phyloP scores from a whole-genome alignment of 73 alveolate genomes.

The Durusdinium trenchii region DNA sequence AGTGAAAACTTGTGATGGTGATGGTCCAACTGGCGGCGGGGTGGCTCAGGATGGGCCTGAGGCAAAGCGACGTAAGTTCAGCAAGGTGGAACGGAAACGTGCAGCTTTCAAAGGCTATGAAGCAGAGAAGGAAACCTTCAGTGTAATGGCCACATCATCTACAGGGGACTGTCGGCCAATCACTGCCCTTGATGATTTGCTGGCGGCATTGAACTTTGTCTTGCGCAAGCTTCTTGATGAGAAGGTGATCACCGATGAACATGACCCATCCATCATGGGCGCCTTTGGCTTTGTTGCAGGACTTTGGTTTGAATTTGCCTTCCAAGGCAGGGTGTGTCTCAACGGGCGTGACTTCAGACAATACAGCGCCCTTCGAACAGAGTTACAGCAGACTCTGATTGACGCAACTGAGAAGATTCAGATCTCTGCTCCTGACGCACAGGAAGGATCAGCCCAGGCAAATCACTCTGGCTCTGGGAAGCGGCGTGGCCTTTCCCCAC shows the following conservation, averaged over 20 bases:
- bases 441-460: not conserved
- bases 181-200: conserved; percentile 35
- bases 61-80: not conserved
- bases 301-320: conserved; percentile 25
- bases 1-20: not conserved
- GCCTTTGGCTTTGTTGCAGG: conserved; percentile 9
- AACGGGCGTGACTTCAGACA: not conserved
- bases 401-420: not conserved
- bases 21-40: not conserved
- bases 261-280: not conserved
- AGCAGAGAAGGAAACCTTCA: not conserved
- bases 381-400: conserved; percentile 3
- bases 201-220: not conserved
- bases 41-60: not conserved
- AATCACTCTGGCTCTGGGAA: not conserved
- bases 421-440: not conserved
- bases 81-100: not conserved
- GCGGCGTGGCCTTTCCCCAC: not conserved
- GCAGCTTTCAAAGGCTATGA: not conserved
- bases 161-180: not conserved
- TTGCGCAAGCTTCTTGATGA: not conserved
- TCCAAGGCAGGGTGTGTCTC: not conserved
- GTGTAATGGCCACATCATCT: not conserved
- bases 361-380: not conserved
- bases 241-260: not conserved